Evolutionary conservation across 208 protist species (phyloP).

Genomic region (Trypanosoma scelopori): DNA sequence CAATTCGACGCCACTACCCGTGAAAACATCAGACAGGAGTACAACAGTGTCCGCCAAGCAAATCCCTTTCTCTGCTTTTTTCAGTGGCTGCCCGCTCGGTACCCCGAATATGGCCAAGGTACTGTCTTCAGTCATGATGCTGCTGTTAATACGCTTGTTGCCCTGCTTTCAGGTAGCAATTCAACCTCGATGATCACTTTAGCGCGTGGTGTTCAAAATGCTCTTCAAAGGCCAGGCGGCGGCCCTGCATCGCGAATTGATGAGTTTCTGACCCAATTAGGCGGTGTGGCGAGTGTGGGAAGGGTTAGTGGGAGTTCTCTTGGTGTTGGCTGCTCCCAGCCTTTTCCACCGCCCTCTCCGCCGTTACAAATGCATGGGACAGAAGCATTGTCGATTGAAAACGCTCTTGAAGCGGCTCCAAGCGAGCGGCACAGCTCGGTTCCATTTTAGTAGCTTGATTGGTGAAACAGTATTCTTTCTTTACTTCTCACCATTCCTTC

Average conservation of each 20-base stretch:
- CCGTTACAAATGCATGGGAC: conserved; percentile 12
- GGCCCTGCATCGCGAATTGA: conserved; percentile 49
- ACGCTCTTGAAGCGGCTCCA: conserved; percentile 13
- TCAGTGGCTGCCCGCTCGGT: conserved; percentile 41
- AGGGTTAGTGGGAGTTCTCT: conserved; percentile 1
- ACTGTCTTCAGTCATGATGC: conserved; percentile 38
- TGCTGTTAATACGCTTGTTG: conserved; percentile 35
- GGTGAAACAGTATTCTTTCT: background rate
- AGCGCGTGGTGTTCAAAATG: conserved; percentile 43
- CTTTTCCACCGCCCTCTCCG: background rate
- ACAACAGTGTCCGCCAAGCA: conserved; percentile 39
- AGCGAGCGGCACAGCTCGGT: conserved; percentile 26
- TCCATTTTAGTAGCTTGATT: conserved; percentile 20
- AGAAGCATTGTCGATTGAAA: conserved; percentile 17
- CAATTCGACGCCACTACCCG: conserved; percentile 53
- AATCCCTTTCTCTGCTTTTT: conserved; percentile 68
- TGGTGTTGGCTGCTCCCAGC: background rate
- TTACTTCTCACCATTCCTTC: conserved; percentile 9
- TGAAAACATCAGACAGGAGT: conserved; percentile 53
- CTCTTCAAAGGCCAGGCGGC: conserved; percentile 23
- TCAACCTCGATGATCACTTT: conserved; percentile 34
- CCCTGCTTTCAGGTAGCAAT: conserved; percentile 38
- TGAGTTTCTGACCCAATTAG: conserved; percentile 54
- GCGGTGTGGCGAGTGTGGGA: conserved; percentile 13
- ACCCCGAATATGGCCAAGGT: conserved; percentile 67